A percentile compares a stretch with the other conserved stretches of the same genome.
Conservation (phyloP, 176 grass and related monocot species). For the Phoenix dactylifera region DNA sequence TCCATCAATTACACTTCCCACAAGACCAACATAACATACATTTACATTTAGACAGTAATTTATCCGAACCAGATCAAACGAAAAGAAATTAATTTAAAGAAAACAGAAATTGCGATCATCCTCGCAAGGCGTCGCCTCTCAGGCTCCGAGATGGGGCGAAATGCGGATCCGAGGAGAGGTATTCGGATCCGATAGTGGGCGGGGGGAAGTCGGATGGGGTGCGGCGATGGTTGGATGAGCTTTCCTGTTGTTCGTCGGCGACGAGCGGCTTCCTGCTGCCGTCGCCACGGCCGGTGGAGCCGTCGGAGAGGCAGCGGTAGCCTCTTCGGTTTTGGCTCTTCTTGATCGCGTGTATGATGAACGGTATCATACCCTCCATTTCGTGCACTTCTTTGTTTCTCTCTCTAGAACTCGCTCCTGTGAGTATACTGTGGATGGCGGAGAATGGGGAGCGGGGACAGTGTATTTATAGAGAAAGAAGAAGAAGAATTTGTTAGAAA, state of each 20-base stretch:
- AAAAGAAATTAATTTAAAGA: no score
- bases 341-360: constrained; percentile 68
- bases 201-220: constrained; percentile 24
- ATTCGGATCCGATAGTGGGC: constrained; percentile 8
- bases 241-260: constrained; percentile 30
- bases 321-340: constrained; percentile 24
- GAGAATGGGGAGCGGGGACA: background rate
- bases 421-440: background rate
- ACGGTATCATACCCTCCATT: constrained; percentile 89
- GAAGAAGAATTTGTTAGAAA: no score
- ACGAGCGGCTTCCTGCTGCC: constrained; percentile 35
- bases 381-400: background rate
- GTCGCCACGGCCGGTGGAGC: constrained; percentile 28
- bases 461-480: background rate
- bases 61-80: no score
- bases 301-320: constrained; percentile 38
- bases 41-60: no score
- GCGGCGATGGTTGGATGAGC: constrained; percentile 15
- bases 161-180: background rate
- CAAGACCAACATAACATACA: no score
- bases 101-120: no score
- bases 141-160: constrained; percentile 18
- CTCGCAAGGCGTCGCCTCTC: constrained; percentile 7
- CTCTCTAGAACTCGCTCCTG: background rate
- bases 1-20: no score